A percentile compares a stretch with the other conserved stretches of the same genome.
These are phyloP conservation scores for Chytriomyces hyalinus DNA, from an alignment of 192 early-diverging fungal genomes.

Conservation along the genomic window DNA sequence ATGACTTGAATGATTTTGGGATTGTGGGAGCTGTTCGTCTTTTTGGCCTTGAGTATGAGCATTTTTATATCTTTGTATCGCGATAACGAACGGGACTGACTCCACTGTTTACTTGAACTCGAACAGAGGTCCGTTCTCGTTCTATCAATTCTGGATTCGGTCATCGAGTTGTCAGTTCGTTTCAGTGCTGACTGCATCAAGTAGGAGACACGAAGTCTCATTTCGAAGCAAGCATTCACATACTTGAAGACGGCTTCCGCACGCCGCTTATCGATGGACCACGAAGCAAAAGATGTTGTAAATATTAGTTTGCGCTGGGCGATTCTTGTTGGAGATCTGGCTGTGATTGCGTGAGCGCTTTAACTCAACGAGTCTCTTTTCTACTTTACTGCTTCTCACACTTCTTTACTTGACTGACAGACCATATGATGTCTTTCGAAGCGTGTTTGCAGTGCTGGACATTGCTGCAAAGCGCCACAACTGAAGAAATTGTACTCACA, in stretches of 20 bases:
- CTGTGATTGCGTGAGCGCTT: background rate
- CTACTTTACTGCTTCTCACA: no score
- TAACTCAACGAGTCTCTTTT: no score
- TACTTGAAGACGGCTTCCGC: no score
- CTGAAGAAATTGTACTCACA: conserved; percentile 53
- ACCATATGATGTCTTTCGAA: conserved; percentile 41
- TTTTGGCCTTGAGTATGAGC: no score
- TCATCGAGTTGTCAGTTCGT: conserved; percentile 25
- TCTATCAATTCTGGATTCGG: conserved; percentile 44
- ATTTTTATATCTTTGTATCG: no score
- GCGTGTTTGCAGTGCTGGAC: conserved; percentile 46
- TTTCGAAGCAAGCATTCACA: conserved; percentile 12
- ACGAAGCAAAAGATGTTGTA: conserved; percentile 46
- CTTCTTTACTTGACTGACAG: conserved; percentile 23
- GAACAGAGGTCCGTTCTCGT: conserved; percentile 34
- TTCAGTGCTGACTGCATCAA: no score
- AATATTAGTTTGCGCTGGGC: no score
- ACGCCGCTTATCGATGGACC: no score
- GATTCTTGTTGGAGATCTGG: conserved; percentile 53
- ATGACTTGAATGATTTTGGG: no score
- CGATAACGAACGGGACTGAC: no score
- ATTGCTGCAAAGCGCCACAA: conserved; percentile 35
- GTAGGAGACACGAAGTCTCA: conserved; percentile 32
- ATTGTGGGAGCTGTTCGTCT: no score
- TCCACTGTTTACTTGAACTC: no score